Base-by-base conservation (phyloP, 2,329 filamentous ascomycete species). In the Westerdykella ornata region DNA sequence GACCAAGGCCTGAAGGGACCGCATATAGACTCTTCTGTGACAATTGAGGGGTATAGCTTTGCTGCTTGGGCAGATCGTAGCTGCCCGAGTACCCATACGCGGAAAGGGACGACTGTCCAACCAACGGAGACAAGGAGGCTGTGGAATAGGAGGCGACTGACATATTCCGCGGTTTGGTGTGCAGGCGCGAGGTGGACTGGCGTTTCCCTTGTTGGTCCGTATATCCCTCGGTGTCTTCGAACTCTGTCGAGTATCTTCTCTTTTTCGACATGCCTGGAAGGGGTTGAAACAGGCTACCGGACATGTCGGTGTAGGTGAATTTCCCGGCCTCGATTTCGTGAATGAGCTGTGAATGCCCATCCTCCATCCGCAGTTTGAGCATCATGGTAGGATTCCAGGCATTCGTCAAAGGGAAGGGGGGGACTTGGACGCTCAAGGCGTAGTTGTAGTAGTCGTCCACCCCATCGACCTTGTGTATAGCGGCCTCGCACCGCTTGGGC, bases 361-460 rank as follows among this genome's bases (percentile, higher is more conserved):
- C 74, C 53, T 82, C 76, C 63, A 84, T 74, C 37, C 76, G 69
- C 42, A 85, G 67, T 41, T 73, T 74, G 28, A 85, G 63, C 40
- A 78, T 75, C 33, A 83, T 76, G 37, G 73, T 71, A 20, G 75
- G 70, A 38, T 76, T 72, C 35, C 71, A 68, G 36, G 72, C 77
- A 37, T 73, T 73, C 7, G 79, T 82, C 15, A 70, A 62, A n/a
- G 72, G 63, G 50, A 80, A 78, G 2, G 74, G 75, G 35, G 89
- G 89, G 22, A 83, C 85, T 42, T 87, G 81, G 31, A 81, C 79
- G 35, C 77, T 79, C 53, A 94, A 73, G 20, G 77, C 76, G 65
- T 92, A 94, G 47, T 82, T 76, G 61, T 78, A 85, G 41, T 68
- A 71, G 15, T 78, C 76, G 51, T 76, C 68, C 72, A 78, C 52